phyloP scores from a whole-genome alignment of 1,139 yeast species.

The Yamadazyma dendronema region DNA sequence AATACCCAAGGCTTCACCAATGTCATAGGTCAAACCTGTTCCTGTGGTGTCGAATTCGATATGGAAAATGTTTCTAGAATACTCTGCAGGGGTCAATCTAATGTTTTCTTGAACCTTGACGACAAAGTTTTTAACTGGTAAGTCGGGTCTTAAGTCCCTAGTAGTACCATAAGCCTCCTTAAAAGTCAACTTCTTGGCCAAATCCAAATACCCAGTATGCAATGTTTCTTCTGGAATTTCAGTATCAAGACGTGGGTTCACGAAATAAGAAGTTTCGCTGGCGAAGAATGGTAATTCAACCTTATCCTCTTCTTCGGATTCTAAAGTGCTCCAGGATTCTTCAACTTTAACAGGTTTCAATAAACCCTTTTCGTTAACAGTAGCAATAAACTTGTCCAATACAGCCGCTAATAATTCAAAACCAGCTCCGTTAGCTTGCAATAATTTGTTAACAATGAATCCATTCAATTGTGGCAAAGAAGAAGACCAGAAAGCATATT shows the following conservation, averaged over 20 bases:
- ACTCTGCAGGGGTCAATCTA: slow-evolving; percentile 88
- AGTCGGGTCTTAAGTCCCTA: slow-evolving; percentile 77
- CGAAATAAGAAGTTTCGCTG: slow-evolving; percentile 56
- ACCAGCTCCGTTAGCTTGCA: slow-evolving; percentile 78
- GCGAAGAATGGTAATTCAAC: slow-evolving; percentile 50
- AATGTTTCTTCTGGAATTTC: slow-evolving; percentile 39
- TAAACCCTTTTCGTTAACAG: slow-evolving; percentile 47
- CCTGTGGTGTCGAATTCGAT: slow-evolving; percentile 90
- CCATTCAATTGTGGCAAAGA: slow-evolving; percentile 64
- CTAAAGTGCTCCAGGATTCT: slow-evolving; percentile 43
- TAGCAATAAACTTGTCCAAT: slow-evolving; percentile 63
- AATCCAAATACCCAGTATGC: slow-evolving; percentile 45
- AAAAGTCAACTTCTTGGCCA: slow-evolving; percentile 74
- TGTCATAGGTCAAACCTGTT: slow-evolving; percentile 85
- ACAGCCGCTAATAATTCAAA: slow-evolving; percentile 84
- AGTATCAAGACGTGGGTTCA: slow-evolving; percentile 49
- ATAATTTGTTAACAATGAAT: slow-evolving; percentile 72
- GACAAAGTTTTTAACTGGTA: slow-evolving; percentile 80
- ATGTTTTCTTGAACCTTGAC: slow-evolving; percentile 90
- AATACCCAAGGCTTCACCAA: slow-evolving; percentile 96
- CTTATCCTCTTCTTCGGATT: slow-evolving; percentile 23
- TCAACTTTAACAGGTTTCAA: slow-evolving; percentile 44
- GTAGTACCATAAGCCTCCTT: slow-evolving; percentile 69
- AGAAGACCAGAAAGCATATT: slow-evolving; percentile 76
- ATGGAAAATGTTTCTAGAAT: slow-evolving; percentile 94